These are phyloP conservation scores for Tulasnella sp. DNA, from an alignment of 768 basidiomycete genomes.

Conservation along the genomic window DNA sequence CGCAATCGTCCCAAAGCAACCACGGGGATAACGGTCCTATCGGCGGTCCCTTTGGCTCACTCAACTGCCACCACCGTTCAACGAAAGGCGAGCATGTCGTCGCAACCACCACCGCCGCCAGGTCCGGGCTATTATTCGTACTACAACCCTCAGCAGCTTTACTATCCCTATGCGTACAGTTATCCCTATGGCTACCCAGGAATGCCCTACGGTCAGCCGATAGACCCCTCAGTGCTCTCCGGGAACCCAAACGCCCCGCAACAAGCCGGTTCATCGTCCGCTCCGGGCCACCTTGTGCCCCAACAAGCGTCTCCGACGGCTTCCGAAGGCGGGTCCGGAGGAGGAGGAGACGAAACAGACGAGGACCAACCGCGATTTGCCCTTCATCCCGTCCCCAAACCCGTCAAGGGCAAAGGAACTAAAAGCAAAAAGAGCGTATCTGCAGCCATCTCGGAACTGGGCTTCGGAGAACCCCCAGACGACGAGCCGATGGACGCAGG, in stretches of 20 bases:
- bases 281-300: neutral
- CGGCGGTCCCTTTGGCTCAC: neutral
- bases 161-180: constrained; percentile 8
- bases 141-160: constrained; percentile 7
- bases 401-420: neutral
- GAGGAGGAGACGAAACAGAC: constrained; percentile 6
- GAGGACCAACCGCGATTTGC: constrained; percentile 7
- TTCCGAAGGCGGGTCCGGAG: neutral
- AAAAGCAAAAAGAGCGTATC: neutral
- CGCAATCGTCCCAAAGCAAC: neutral
- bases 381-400: constrained; percentile 7
- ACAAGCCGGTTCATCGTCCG: neutral
- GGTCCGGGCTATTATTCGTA: neutral
- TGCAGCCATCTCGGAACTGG: neutral
- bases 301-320: neutral
- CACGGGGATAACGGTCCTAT: neutral
- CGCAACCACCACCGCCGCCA: neutral
- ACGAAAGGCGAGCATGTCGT: neutral
- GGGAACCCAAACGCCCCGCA: neutral
- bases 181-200: neutral
- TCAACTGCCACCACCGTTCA: neutral
- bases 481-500: neutral
- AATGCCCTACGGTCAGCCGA: neutral
- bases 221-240: constrained; percentile 6
- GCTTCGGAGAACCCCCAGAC: neutral